Conservation (phyloP, 2,329 filamentous ascomycete genomes). For the Aureobasidium mangrovei region DNA sequence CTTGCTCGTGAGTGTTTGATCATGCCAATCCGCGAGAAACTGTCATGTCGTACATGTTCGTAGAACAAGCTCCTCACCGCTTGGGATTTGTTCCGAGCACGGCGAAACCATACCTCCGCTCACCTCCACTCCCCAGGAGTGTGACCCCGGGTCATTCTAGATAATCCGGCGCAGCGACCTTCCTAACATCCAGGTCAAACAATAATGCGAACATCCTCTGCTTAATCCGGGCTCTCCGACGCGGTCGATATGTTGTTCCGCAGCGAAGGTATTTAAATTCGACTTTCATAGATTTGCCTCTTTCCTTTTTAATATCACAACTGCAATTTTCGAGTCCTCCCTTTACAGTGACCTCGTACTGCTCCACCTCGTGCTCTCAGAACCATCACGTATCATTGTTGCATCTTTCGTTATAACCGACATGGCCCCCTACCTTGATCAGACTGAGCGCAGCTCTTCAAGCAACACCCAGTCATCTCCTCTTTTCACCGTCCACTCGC, state of each 20-base stretch:
- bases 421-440: constrained; percentile 93
- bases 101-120: constrained; percentile 12
- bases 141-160: constrained; percentile 5
- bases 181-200: background rate
- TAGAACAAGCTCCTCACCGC: constrained; percentile 5
- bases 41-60: background rate
- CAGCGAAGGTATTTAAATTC: constrained; percentile 5
- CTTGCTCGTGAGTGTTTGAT: background rate
- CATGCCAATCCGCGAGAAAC: background rate
- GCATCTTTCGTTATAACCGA: constrained; percentile 27
- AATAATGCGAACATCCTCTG: constrained; percentile 4
- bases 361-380: background rate
- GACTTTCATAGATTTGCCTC: background rate
- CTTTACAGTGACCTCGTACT: background rate
- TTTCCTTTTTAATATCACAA: constrained; percentile 1
- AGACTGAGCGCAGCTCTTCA: constrained; percentile 37
- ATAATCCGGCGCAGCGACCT: constrained; percentile 1
- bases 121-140: constrained; percentile 3
- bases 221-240: background rate
- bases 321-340: background rate
- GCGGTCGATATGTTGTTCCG: constrained; percentile 10
- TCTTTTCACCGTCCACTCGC: constrained; percentile 80
- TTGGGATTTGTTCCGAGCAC: constrained; percentile 5
- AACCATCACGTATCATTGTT: background rate
- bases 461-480: background rate